Conservation (phyloP, 805 yeast species). For the Maudiozyma turicensis region DNA sequence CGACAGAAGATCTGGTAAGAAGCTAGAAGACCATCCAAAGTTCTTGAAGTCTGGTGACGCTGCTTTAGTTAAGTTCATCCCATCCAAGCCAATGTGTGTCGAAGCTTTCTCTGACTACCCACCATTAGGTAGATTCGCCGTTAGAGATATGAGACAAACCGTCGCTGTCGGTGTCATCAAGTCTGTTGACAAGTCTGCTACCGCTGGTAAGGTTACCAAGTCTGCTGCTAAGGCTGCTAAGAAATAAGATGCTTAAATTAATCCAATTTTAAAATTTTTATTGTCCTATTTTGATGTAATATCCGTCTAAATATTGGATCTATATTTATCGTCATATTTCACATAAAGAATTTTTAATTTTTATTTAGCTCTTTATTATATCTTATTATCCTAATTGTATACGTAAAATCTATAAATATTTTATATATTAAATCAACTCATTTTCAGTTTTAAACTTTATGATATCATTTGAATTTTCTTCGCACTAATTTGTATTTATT, state of each 20-base stretch:
- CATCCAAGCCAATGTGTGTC: constrained; percentile 88
- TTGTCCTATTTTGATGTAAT: constrained; percentile 33
- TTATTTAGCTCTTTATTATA: background rate
- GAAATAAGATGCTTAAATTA: constrained; percentile 16
- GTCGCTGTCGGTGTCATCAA: constrained; percentile 99
- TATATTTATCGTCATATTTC: constrained; percentile 36
- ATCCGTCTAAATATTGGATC: constrained; percentile 41
- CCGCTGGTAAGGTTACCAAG: constrained; percentile 36
- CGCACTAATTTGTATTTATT: too few species aligned
- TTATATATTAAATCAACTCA: background rate
- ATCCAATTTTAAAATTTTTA: constrained; percentile 86
- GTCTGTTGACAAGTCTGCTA: constrained; percentile 79
- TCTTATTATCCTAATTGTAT: background rate
- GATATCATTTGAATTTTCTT: background rate
- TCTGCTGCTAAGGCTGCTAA: constrained; percentile 46
- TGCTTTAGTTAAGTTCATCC: constrained; percentile 84
- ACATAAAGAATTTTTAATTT: constrained; percentile 65
- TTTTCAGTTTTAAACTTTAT: background rate
- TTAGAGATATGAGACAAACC: constrained; percentile 99
- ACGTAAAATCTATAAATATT: background rate
- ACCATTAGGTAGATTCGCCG: constrained; percentile 44
- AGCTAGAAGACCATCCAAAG: constrained; percentile 81
- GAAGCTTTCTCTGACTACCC: constrained; percentile 93
- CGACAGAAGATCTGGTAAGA: constrained; percentile 91
- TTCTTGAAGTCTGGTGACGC: constrained; percentile 95